These are phyloP conservation scores for Acanthamoeba healyi DNA, from an alignment of 208 protist genomes.

Conservation along the genomic window DNA sequence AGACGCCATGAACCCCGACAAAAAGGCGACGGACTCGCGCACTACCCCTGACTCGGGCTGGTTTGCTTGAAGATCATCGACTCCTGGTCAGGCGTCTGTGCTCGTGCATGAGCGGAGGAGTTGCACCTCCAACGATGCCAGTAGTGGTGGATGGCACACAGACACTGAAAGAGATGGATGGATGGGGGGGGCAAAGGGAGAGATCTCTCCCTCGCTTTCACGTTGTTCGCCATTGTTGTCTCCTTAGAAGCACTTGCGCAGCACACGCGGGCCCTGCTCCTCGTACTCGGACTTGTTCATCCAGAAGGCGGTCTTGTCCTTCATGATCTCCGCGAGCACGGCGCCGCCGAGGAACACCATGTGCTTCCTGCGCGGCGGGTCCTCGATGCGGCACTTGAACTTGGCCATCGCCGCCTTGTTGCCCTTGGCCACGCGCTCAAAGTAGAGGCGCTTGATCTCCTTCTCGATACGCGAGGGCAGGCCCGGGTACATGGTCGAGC, in stretches of 20 bases:
- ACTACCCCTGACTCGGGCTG: background rate
- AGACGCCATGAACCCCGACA: background rate
- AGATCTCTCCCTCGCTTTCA: too few relatives aligned
- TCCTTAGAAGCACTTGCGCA: slow-evolving; percentile 83
- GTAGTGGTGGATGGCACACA: too few relatives aligned
- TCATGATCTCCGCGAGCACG: slow-evolving; percentile 96
- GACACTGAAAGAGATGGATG: too few relatives aligned
- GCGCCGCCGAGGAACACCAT: slow-evolving; percentile 98
- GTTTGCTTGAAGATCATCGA: background rate
- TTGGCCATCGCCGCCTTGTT: slow-evolving; percentile 88
- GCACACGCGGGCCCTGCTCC: slow-evolving; percentile 87
- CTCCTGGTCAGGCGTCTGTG: too few relatives aligned
- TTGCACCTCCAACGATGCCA: too few relatives aligned
- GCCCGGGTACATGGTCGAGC: slow-evolving; percentile 97
- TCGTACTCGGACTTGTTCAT: slow-evolving; percentile 92
- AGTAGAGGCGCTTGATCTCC: slow-evolving; percentile 95
- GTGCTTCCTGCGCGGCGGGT: slow-evolving; percentile 97
- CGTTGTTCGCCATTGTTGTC: too few relatives aligned
- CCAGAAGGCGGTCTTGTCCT: slow-evolving; percentile 92
- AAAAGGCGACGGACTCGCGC: background rate
- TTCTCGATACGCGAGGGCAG: slow-evolving; percentile 95
- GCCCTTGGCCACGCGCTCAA: slow-evolving; percentile 94
- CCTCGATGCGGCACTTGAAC: slow-evolving; percentile 96
- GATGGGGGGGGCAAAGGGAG: too few relatives aligned
- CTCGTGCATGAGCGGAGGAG: too few relatives aligned